Base-by-base conservation (phyloP, 805 yeast genomes). In the Candida schatavii region DNA sequence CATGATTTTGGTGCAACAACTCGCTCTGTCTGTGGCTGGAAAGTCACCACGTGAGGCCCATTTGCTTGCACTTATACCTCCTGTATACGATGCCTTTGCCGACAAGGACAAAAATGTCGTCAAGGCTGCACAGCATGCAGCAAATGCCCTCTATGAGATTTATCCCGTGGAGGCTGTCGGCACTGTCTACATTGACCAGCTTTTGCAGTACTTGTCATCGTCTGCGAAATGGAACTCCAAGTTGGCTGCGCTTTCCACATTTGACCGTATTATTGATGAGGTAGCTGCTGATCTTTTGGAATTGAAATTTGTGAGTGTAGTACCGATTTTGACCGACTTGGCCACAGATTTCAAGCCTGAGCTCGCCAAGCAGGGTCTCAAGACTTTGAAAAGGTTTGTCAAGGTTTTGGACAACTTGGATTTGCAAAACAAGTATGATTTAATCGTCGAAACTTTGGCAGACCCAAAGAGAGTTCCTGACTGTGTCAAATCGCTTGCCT, bases 261-360 rank as follows among this genome's bases (percentile, higher is more conserved):
- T 90, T 43, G 96, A 89, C 59, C 81, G 74, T 58, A 74, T 90
- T 42, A 74, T 85, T 45, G 88, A 79, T 47, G 88, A 85, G 38
- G 81, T 85, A 33, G 93, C 97, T 43, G 79, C 84, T 30, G 98
- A 93, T 67, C 74, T 87, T 54, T 71, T 91, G 51, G 97, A 91
- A 66, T 62, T 83, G 58, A 81, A 83, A 52, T 91, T 91, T 64
- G 81, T 82, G 46, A 78, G 76, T 42, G 77, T 88, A 3, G 80
- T 91, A 26, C 98, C 99, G 29, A 76, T 85, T 7, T 74, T 91
- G 55, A 88, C 96, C 26, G 95, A 88, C 65, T 77, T 83, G 68
- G 80, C 96, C 49, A 91, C 95, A 43, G 99, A 91, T 62, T 88
- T 93, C 77, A 91, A 91, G 72, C 97, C 97, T 2, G 99, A 91